These are phyloP conservation scores for Prototheca wickerhamii DNA, from an alignment of 163 green algal species.

Conservation along the genomic window DNA sequence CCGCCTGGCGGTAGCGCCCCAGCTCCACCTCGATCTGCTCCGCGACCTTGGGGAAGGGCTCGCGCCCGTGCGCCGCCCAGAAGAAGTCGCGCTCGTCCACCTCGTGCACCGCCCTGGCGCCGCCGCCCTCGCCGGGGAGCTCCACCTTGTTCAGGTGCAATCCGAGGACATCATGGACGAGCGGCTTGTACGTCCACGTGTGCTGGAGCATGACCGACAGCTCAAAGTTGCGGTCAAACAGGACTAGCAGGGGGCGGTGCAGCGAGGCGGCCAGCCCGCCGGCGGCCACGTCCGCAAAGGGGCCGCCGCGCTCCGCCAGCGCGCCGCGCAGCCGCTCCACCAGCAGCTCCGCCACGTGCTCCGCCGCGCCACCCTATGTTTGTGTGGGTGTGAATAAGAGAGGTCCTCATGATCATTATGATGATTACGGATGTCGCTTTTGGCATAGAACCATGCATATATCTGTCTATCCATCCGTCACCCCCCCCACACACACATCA, in stretches of 20 bases:
- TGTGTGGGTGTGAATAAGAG: background rate
- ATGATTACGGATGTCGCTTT: no score
- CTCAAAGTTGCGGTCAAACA: slow-evolving; percentile 98
- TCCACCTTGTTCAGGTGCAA: slow-evolving; percentile 85
- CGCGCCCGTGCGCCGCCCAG: slow-evolving; percentile 47
- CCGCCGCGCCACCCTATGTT: slow-evolving; percentile 71
- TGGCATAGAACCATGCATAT: no score
- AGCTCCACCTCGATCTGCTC: slow-evolving; percentile 81
- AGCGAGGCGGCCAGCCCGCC: slow-evolving; percentile 48
- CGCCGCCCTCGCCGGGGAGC: slow-evolving; percentile 31
- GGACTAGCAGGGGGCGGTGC: slow-evolving; percentile 83
- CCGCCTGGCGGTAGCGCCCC: slow-evolving; percentile 30
- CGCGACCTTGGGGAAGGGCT: slow-evolving; percentile 74
- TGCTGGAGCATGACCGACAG: slow-evolving; percentile 75
- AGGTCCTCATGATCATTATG: background rate
- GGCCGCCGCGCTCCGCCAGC: slow-evolving; percentile 58
- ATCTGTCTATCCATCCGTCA: no score
- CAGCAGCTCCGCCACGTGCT: slow-evolving; percentile 81
- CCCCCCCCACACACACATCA: background rate
- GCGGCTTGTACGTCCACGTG: slow-evolving; percentile 86
- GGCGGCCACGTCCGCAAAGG: slow-evolving; percentile 51
- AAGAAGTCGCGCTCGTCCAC: slow-evolving; percentile 63
- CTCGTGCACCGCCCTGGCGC: slow-evolving; percentile 43
- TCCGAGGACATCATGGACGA: slow-evolving; percentile 92
- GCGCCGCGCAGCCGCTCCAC: slow-evolving; percentile 70